A percentile compares a stretch with the other conserved stretches of the same genome.
Evolutionary conservation across 78 protist species (phyloP).

Genomic region (Dictyostelium brefeldianum): DNA sequence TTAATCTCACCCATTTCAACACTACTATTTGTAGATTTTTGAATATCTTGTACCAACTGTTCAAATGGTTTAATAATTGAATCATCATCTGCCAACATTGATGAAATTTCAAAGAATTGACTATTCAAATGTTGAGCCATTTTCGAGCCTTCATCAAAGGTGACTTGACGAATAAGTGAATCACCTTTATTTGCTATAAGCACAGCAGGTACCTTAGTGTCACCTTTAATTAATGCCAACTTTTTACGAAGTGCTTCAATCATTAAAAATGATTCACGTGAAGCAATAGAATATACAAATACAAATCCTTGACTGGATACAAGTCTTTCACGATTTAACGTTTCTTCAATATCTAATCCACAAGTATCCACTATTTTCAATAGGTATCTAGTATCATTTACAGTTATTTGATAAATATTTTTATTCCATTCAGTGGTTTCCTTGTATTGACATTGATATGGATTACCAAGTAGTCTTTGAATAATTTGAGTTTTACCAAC

Average conservation of each 20-base stretch:
- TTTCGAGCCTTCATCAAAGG: constrained; percentile 46
- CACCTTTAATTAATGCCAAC: constrained; percentile 11
- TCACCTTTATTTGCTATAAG: constrained; percentile 54
- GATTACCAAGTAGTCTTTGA: constrained; percentile 36
- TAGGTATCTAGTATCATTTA: constrained; percentile 42
- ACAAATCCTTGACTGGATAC: constrained; percentile 19
- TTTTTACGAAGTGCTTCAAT: constrained; percentile 33
- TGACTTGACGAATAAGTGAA: constrained; percentile 51
- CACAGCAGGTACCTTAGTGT: constrained; percentile 15
- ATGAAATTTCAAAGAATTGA: constrained; percentile 58
- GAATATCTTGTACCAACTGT: constrained; percentile 27
- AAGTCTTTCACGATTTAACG: constrained; percentile 26
- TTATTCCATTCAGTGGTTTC: constrained; percentile 72
- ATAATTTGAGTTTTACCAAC: constrained; percentile 63
- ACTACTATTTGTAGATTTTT: not conserved
- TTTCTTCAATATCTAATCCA: constrained; percentile 39
- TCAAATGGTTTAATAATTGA: not conserved
- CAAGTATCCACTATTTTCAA: constrained; percentile 44
- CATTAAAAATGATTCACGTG: constrained; percentile 3
- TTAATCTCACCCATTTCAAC: constrained; percentile 58
- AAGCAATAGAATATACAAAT: constrained; percentile 32
- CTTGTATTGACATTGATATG: not conserved
- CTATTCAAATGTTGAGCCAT: constrained; percentile 57
- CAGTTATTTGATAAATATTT: constrained; percentile 10
- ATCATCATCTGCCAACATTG: constrained; percentile 27